These are phyloP conservation scores for Dianthus caryophyllus DNA, from an alignment of 148 eudicot genomes.

Conservation along the genomic window DNA sequence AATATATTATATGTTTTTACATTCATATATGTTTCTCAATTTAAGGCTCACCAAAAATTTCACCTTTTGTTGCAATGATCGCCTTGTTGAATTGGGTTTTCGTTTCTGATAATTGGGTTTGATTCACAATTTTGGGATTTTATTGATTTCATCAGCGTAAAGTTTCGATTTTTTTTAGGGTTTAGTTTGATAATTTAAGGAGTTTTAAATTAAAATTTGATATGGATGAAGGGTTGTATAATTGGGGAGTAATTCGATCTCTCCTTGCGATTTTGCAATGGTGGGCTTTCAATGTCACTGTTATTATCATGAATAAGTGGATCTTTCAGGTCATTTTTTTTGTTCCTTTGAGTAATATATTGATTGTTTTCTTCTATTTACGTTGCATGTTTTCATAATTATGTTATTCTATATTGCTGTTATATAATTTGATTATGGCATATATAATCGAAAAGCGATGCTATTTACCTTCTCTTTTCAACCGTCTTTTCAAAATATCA, in stretches of 20 bases:
- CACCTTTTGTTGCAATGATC: too few species aligned
- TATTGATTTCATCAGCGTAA: conserved; percentile 32
- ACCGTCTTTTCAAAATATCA: too few species aligned
- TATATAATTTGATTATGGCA: too few species aligned
- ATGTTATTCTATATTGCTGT: background rate
- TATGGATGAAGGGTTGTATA: conserved; percentile 56
- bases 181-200: background rate
- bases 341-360: background rate
- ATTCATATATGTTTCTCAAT: background rate
- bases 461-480: too few species aligned
- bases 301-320: conserved; percentile 94
- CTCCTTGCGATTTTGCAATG: conserved; percentile 77
- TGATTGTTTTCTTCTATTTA: background rate
- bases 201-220: conserved; percentile 8
- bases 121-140: conserved; percentile 6
- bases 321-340: conserved; percentile 69
- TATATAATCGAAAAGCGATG: too few species aligned
- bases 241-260: conserved; percentile 71
- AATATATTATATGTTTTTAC: too few species aligned
- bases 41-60: background rate
- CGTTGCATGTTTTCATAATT: background rate
- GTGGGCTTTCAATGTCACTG: conserved; percentile 94
- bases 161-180: conserved; percentile 13
- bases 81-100: conserved; percentile 22
- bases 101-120: conserved; percentile 14